Base-by-base conservation (phyloP, 192 early-diverging fungal species). In the Backusella mclennaniae region DNA sequence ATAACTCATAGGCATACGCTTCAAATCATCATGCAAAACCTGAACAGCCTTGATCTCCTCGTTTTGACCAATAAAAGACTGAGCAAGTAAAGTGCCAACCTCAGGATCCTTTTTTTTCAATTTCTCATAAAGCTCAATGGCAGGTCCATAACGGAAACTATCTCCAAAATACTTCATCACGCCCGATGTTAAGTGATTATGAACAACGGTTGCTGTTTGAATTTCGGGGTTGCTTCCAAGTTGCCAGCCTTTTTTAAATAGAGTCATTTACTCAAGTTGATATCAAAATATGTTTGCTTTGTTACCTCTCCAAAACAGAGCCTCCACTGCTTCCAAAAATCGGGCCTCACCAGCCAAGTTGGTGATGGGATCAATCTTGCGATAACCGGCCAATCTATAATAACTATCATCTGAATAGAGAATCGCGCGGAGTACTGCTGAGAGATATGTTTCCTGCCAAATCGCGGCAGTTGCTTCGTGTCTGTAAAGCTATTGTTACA, bases 41-140 rank as follows among this genome's bases (percentile, higher is more conserved):
- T 94, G 89, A 52, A 98, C 94, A 0, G 95, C 96, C 85, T 98
- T 94, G 11, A 97, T 91, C 74, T 99, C 98, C 73, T 97, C 93
- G 78, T 99, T 96, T 82, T 76, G 76, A 63, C 90, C 86, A 74
- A 95, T 86, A 74, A 95, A 96, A 14, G 91, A 83, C 72, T 92
- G 82, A 0, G 97, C 96, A 63, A 99, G 84, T 38, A 98, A 83
- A 4, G 95, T 92, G 0, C 94, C 96, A 7, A 99, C 94, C 75
- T 98, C 96, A 8, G 96, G 90, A 79, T 99, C 97, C 77, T 88
- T 90, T 36, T 82, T 75, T 75, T 89, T 92, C 49, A 95, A 79
- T 41, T 85, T 89, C 77, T 96, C 90, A 81, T 97, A 95, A 66
- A 98, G 91, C 63, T 91, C 88, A 6, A 92, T 91, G 0, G 93